phyloP scores from a whole-genome alignment of 1,284 basidiomycete species.

The Cryptococcus jaspeensis region DNA sequence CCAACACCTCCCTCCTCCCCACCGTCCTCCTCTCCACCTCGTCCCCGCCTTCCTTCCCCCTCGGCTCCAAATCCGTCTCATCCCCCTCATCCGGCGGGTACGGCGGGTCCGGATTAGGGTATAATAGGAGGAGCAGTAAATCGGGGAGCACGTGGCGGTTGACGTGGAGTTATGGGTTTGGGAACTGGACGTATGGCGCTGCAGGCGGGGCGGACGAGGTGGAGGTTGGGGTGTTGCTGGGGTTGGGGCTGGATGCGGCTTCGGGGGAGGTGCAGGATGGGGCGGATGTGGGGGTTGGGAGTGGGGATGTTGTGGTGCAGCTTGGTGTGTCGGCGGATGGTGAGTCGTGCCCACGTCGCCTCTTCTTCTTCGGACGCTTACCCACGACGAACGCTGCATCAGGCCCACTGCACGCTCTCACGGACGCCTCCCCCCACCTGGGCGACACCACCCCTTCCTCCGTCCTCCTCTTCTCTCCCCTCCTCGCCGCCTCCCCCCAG shows the following conservation, averaged over 20 bases:
- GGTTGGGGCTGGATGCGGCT: slow-evolving; percentile 56
- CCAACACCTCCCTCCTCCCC: slow-evolving; percentile 29
- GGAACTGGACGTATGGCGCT: slow-evolving; percentile 57
- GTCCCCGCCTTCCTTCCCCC: slow-evolving; percentile 56
- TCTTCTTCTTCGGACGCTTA: background rate
- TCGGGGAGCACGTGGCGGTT: slow-evolving; percentile 58
- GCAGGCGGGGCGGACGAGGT: slow-evolving; percentile 51
- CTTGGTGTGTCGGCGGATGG: slow-evolving; percentile 19
- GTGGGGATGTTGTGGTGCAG: slow-evolving; percentile 38
- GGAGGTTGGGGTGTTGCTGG: slow-evolving; percentile 17
- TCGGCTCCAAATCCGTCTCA: slow-evolving; percentile 52
- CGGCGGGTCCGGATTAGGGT: slow-evolving; percentile 51
- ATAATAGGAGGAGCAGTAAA: slow-evolving; percentile 44
- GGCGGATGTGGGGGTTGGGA: slow-evolving; percentile 2
- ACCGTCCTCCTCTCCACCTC: slow-evolving; percentile 41
- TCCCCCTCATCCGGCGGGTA: slow-evolving; percentile 61
- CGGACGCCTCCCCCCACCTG: slow-evolving; percentile 59
- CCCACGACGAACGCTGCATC: background rate
- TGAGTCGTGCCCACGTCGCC: slow-evolving; percentile 11
- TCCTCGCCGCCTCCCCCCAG: slow-evolving; percentile 52
- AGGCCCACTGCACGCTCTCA: slow-evolving; percentile 57
- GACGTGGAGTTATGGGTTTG: slow-evolving; percentile 57
- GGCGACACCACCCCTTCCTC: slow-evolving; percentile 75
- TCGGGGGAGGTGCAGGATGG: slow-evolving; percentile 41
- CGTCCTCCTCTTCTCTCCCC: slow-evolving; percentile 71